Evolutionary conservation across 352 stramenopile genomes (phyloP), one percentile per base, ranked within the genome.

Genomic region (Phytophthora foliorum): DNA sequence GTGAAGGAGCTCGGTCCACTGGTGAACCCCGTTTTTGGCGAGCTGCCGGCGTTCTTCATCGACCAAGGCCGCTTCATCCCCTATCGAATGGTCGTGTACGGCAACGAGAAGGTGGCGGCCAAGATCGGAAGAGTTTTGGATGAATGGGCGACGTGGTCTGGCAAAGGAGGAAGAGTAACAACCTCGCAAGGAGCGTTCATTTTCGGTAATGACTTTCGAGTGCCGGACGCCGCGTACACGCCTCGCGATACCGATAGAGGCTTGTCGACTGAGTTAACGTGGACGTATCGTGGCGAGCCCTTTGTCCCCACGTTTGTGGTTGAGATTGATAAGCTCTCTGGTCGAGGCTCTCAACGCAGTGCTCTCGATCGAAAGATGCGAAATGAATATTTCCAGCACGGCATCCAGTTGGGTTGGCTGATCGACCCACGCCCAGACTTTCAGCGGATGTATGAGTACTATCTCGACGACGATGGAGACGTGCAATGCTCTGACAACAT

Each of bases 281-380:
- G 64, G 69, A 78, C 64, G 9, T 64, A 64, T 24, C 36, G 38
- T 62, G 69, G 56, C 3, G 61, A 79, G 0, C 67, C 57, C 0
- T 79, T 66, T 41, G 53, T 57, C 14, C 62, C 58, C 57, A 39
- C 42, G 1, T 67, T 72, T 32, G 57, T 67, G 3, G 39, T 67
- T 8, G 41, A 67, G 52, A 72, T 67, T n/a, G 57, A 72, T n/a
- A 39, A 27, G n/a, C n/a, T 67, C 7, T 67, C 64, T 7, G 64
- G 49, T n/a, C 31, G 45, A 42, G 27, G 38, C 7, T 63, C 57
- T 8, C 41, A 41, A 17, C 7, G 38, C 16, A 14, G 21, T 13
- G 52, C 44, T 22, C 57, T 73, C 16, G 29, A 67, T 46, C 34
- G 2, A 19, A 68, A 59, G 39, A 68, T 73, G 57, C 34, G 29